Percentiles rank a stretch among this genome's conserved stretches.
These are phyloP conservation scores for Neurospora discreta DNA, from an alignment of 495 filamentous ascomycete genomes.

Conservation along the genomic window DNA sequence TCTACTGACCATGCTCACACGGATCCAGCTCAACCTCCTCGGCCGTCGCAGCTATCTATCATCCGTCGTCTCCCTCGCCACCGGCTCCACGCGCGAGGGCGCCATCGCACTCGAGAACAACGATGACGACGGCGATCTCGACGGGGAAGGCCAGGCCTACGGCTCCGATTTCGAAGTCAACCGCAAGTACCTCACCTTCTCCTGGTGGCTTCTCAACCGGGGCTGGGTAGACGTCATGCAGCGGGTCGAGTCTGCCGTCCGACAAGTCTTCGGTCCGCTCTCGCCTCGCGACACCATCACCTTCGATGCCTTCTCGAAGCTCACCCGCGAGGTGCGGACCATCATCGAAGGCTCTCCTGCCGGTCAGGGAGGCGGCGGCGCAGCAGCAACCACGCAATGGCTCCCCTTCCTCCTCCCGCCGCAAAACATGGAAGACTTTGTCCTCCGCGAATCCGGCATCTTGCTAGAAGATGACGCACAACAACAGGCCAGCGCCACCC, in stretches of 20 bases:
- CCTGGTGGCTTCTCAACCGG: slow-evolving; percentile 93
- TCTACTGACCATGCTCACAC: slow-evolving; percentile 81
- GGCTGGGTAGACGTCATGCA: slow-evolving; percentile 76
- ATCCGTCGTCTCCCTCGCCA: slow-evolving; percentile 79
- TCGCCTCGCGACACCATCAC: slow-evolving; percentile 83
- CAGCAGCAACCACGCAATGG: slow-evolving; percentile 53
- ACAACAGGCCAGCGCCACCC: not conserved
- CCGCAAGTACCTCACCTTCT: slow-evolving; percentile 84
- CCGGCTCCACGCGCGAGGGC: slow-evolving; percentile 42
- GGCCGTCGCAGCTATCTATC: slow-evolving; percentile 91
- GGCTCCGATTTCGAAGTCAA: slow-evolving; percentile 92
- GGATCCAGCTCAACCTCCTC: slow-evolving; percentile 94
- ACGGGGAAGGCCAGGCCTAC: slow-evolving; percentile 63
- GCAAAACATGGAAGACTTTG: slow-evolving; percentile 59
- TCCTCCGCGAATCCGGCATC: slow-evolving; percentile 76
- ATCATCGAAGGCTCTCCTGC: slow-evolving; percentile 70
- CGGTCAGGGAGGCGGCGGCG: slow-evolving; percentile 30
- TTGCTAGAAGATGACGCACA: slow-evolving; percentile 41
- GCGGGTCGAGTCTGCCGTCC: slow-evolving; percentile 68
- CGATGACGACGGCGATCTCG: slow-evolving; percentile 80
- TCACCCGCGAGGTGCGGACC: slow-evolving; percentile 67
- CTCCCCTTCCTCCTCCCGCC: slow-evolving; percentile 77
- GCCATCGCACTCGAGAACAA: slow-evolving; percentile 79
- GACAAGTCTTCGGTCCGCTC: slow-evolving; percentile 71
- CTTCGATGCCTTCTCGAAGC: slow-evolving; percentile 61